Base-by-base conservation (phyloP, 495 filamentous ascomycete genomes). In the Margaritispora aquatica region DNA sequence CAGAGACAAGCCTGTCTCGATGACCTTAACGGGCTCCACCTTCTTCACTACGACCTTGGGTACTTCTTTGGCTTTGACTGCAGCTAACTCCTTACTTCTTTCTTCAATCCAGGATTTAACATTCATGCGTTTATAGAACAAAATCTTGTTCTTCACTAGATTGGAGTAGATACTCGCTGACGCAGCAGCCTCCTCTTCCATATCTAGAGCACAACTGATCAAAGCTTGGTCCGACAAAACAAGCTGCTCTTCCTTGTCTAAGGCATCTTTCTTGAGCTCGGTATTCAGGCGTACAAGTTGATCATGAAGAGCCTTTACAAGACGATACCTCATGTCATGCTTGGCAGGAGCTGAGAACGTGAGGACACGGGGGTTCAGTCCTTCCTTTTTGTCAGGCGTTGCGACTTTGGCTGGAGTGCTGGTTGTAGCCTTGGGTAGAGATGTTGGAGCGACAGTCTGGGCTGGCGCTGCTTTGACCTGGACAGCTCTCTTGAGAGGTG, bases 301-400 rank as follows among this genome's bases (percentile, higher is more conserved):
- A 9, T 82, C 80, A 68, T 96, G 89, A 0, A 99, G 72, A 55
- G 87, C 80, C 48, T 80, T 84, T 22, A 97, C 67, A 1, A 89
- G 82, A 44, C 81, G 77, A 26, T 84, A 68, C 23, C 94, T 84
- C 41, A 80, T 81, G 26, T 75, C 77, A 70, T 95, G 90, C 2
- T 74, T 65, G 2, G 87, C 88, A 11, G 94, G 93, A 0, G 88
- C 76, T 10, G 83, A 80, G 19, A 22, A 29, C 21, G 83, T 72
- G 4, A 98, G 71, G 61, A 88, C 82, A n/a, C 90, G 82, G 50
- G 95, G 95, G 61, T 92, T 96, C 38, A 97, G 74, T 3, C 77
- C 74, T 76, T 83, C 80, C 5, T 1, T 26, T 50, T 65, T 65
- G 27, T 47, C 21, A 0, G 47, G 27, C 29, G 51, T 11, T 47